These are phyloP conservation scores for Talaromyces albobiverticillius DNA, from an alignment of 2,329 filamentous ascomycete species.

Conservation along the genomic window DNA sequence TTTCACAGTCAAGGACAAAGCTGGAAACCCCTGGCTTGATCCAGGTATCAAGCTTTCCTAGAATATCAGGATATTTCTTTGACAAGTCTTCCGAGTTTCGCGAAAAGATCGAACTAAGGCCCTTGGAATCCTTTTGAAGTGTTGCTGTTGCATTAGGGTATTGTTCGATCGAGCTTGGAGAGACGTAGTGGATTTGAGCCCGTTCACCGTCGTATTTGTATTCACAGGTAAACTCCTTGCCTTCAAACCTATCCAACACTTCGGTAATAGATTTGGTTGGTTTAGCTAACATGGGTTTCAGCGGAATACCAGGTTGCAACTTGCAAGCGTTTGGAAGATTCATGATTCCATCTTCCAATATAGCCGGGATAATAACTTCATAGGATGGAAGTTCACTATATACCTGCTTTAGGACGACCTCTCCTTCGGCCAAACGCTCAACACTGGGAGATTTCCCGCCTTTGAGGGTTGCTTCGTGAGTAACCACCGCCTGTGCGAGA, in stretches of 20 bases:
- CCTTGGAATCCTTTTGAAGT: slow-evolving; percentile 63
- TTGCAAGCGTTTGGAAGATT: slow-evolving; percentile 82
- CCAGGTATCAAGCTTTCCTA: slow-evolving; percentile 84
- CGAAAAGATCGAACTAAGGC: slow-evolving; percentile 91
- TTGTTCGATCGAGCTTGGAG: slow-evolving; percentile 70
- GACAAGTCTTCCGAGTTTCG: slow-evolving; percentile 95
- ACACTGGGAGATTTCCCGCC: slow-evolving; percentile 64
- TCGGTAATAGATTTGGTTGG: slow-evolving; percentile 98
- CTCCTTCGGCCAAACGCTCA: slow-evolving; percentile 76
- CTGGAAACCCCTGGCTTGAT: slow-evolving; percentile 86
- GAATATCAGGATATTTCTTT: slow-evolving; percentile 95
- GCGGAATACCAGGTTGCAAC: slow-evolving; percentile 84
- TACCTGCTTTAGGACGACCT: slow-evolving; percentile 82
- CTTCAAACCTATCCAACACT: slow-evolving; percentile 92
- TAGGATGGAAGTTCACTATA: slow-evolving; percentile 95
- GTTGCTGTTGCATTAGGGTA: slow-evolving; percentile 63
- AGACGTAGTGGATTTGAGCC: slow-evolving; percentile 97
- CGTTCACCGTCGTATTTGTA: slow-evolving; percentile 99
- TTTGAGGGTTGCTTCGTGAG: slow-evolving; percentile 72
- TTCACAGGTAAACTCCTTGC: slow-evolving; percentile 94
- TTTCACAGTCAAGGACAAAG: slow-evolving; percentile 98
- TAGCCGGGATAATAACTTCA: slow-evolving; percentile 87
- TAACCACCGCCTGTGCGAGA: slow-evolving; percentile 81
- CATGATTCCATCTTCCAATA: slow-evolving; percentile 81
- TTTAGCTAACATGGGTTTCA: slow-evolving; percentile 98